Evolutionary conservation across 2,329 filamentous ascomycete species (phyloP), one percentile per base, ranked within the genome.

Genomic region (Fusarium verrucosum): DNA sequence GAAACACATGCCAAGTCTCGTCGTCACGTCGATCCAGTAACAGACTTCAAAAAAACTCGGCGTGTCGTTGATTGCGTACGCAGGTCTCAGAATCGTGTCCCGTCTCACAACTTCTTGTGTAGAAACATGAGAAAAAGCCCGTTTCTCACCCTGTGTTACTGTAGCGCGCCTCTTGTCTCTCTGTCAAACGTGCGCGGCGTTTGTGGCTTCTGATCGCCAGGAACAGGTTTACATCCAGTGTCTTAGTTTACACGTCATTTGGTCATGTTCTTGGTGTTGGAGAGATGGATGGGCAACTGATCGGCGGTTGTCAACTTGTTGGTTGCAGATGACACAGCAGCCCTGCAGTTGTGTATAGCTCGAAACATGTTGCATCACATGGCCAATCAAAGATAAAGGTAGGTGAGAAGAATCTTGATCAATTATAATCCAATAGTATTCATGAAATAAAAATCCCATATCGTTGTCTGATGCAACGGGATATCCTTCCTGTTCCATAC

Each of bases 31-130:
- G 30, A 36, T 30, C 25, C 22, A 28, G 28, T 23, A 13, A 38
- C 22, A 22, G 13, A 30, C 32, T 49, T 19, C 11, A 11, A n/a
- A n/a, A 20, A 30, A 19, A 30, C 19, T 25, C 13, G 26, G 20
- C 19, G 16, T 36, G 41, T 33, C 19, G 50, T 42, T 37, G 56
- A 62, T 65, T 66, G 46, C 57, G 62, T 54, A 63, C 44, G 36
- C 38, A 50, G 26, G 62, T 65, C 57, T 66, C 57, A 63, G 25
- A 53, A 50, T 58, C 57, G 56, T 65, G 37, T 40, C 33, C 50
- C 46, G 57, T 65, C 61, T 30, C 46, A 53, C 62, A 53, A n/a
- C 33, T 11, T 33, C 17, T 26, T n/a, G 9, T 28, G 10, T 33
- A 33, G 23, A 58, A 20, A 43, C 43, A 58, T 40, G 19, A 9